Conservation (phyloP, 176 grass and related monocot genomes). For the Zea luxurians region DNA sequence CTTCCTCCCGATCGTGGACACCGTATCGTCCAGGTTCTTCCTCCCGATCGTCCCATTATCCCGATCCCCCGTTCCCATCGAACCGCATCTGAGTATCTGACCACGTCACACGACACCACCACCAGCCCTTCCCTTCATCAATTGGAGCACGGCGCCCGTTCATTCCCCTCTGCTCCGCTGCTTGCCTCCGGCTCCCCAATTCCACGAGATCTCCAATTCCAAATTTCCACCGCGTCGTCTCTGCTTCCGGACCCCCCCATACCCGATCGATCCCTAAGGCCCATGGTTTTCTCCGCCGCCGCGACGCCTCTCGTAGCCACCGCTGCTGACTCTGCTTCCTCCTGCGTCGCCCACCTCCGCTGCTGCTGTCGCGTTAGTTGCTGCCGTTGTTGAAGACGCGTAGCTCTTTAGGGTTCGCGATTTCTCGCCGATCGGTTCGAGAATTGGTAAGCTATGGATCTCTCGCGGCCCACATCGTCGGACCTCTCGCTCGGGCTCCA, state of each 20-base stretch:
- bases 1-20: too few species aligned
- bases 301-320: slow-evolving; percentile 11
- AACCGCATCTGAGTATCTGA: background rate
- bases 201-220: slow-evolving; percentile 10
- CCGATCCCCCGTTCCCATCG: background rate
- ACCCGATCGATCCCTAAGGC: slow-evolving; percentile 23
- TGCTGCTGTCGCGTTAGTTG: slow-evolving; percentile 3
- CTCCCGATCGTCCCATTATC: background rate
- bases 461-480: slow-evolving; percentile 53
- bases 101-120: background rate
- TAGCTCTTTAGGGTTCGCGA: slow-evolving; percentile 37
- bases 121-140: slow-evolving; percentile 33
- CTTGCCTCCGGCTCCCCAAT: background rate
- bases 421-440: slow-evolving; percentile 1
- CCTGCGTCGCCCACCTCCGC: background rate
- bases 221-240: slow-evolving; percentile 23
- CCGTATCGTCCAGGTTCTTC: slow-evolving; percentile 51
- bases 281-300: slow-evolving; percentile 31
- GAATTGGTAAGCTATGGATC: slow-evolving; percentile 54
- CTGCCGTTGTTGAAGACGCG: slow-evolving; percentile 9
- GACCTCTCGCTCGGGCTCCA: slow-evolving; percentile 83
- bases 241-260: slow-evolving; percentile 1
- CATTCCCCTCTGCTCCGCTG: background rate
- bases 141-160: slow-evolving; percentile 30
- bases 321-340: slow-evolving; percentile 4